phyloP scores from a whole-genome alignment of 169 alveolate genomes.

The Plasmodium sp. region DNA sequence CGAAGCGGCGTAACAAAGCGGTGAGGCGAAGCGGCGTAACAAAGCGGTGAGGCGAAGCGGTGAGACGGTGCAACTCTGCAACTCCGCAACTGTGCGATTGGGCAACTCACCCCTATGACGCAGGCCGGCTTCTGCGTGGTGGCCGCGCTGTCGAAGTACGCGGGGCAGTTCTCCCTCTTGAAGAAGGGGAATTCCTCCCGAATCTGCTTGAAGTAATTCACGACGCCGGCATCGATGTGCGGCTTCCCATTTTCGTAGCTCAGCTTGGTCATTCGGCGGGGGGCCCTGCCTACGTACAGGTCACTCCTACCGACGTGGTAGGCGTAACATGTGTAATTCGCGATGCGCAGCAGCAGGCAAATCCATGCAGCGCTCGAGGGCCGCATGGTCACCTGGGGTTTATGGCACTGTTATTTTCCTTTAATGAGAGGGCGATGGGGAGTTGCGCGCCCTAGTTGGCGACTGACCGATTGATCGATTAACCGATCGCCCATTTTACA shows the following conservation, averaged over 20 bases:
- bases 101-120: conserved; percentile 74
- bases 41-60: conserved; percentile 9
- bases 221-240: conserved; percentile 10
- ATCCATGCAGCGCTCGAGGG: neutral
- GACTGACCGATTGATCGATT: neutral
- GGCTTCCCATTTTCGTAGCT: conserved; percentile 26
- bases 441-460: neutral
- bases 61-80: neutral
- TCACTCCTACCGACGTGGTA: neutral
- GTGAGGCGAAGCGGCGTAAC: neutral
- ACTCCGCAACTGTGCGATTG: neutral
- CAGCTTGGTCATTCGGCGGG: conserved; percentile 1
- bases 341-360: neutral
- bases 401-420: neutral
- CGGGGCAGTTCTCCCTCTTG: conserved; percentile 1
- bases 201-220: conserved; percentile 37
- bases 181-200: conserved; percentile 42
- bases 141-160: conserved; percentile 86
- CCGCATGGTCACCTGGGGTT: neutral
- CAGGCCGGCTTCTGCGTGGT: conserved; percentile 81
- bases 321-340: neutral
- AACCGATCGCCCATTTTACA: neutral
- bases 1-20: conserved; percentile 60
- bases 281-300: neutral
- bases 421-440: neutral